Percentiles rank a stretch among this genome's conserved stretches.
phyloP scores from a whole-genome alignment of 2,329 filamentous ascomycete species.

The Verticillium tricorpus region DNA sequence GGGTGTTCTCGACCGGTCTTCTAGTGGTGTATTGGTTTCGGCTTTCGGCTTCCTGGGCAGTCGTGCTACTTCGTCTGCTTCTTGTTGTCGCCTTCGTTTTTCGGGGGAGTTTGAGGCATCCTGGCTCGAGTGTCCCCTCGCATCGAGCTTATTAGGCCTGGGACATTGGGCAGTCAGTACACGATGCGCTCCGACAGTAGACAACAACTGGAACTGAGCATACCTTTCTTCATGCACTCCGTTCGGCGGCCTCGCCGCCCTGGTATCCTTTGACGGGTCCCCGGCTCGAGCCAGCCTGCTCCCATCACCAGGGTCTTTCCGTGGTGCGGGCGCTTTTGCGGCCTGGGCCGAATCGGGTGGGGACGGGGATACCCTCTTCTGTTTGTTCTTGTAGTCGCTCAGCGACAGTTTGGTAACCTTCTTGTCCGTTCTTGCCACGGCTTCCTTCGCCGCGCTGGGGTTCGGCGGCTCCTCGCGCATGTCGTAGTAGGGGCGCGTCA shows the following conservation, averaged over 20 bases:
- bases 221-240: conserved; percentile 26
- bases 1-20: conserved; percentile 25
- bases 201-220: neutral
- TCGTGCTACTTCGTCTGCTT: conserved; percentile 38
- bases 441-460: conserved; percentile 32
- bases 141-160: conserved; percentile 7
- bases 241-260: conserved; percentile 23
- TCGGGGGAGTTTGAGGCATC: conserved; percentile 25
- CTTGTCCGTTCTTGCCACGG: conserved; percentile 38
- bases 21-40: conserved; percentile 27
- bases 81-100: conserved; percentile 41
- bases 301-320: neutral
- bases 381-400: conserved; percentile 56
- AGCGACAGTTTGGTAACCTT: conserved; percentile 50
- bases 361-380: conserved; percentile 25
- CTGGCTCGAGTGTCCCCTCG: neutral
- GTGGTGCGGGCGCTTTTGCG: neutral
- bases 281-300: neutral
- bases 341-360: conserved; percentile 11
- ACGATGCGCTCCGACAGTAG: neutral
- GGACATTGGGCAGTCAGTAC: neutral
- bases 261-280: conserved; percentile 20
- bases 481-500: conserved; percentile 53
- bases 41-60: conserved; percentile 42
- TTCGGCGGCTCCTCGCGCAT: conserved; percentile 48